Base-by-base conservation (phyloP, 1,284 basidiomycete genomes). In the Microbotryomycetes sp. region DNA sequence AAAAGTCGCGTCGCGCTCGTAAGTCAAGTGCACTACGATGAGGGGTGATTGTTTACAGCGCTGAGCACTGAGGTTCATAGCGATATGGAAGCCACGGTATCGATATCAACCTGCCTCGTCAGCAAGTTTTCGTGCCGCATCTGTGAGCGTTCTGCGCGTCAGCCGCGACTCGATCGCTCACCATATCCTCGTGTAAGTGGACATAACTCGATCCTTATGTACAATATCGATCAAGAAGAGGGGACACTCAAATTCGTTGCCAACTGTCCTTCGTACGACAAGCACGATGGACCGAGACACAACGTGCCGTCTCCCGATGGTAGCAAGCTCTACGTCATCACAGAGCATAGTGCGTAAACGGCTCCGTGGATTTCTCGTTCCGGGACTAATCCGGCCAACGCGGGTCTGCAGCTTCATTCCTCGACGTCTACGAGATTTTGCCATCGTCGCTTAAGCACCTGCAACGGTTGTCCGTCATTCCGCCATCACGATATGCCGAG, bases 181-280 rank as follows among this genome's bases (percentile, higher is more conserved):
- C n/a, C n/a, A n/a, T n/a, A n/a, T n/a, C n/a, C n/a, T n/a, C n/a
- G n/a, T n/a, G n/a, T n/a, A 58, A 77, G 75, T 41, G 76, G 76
- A 5, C 72, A 73, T 30, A 77, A 78, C 64, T 75, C 75, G 24
- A 68, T 78, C 30, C 77, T 71, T 70, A 70, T 75, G n/a, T 76
- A 77, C 67, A 61, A 61, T 27, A 49, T 57, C 31, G 49, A 69
- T 16, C 68, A 70, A 54, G 67, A 56, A 30, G 65, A 72, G 54
- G 59, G 74, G 3, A 61, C 64, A 2, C 66, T 76, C 3, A 67
- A 63, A 24, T 64, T 74, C 24, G 67, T 71, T 13, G 70, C 70
- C 31, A 73, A 76, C 62, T 70, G 71, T 52, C 59, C 71, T 16
- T 72, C 75, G 7, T 72, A 70, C 18, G 49, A 67, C 7, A 64